Conservation (phyloP, 2,329 filamentous ascomycete species). For the Scortechinia acanthostroma region DNA sequence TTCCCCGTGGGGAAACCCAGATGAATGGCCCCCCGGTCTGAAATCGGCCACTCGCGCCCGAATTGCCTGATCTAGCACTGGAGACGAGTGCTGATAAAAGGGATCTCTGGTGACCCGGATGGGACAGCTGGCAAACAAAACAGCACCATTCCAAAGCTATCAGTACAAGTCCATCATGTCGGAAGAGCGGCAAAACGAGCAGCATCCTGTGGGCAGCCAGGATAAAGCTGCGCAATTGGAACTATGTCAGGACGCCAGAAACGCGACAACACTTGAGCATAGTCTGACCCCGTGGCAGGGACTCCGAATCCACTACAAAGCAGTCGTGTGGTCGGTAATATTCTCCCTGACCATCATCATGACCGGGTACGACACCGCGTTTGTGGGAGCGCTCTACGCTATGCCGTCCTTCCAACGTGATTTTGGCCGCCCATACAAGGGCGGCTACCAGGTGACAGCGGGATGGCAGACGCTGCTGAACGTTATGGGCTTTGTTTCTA, state of each 20-base stretch:
- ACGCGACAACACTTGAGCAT: slow-evolving; percentile 25
- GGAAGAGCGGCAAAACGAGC: too few relatives aligned
- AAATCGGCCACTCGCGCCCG: too few relatives aligned
- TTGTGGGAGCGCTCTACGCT: slow-evolving; percentile 35
- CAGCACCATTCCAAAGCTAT: too few relatives aligned
- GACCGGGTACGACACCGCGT: slow-evolving; percentile 39
- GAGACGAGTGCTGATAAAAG: too few relatives aligned
- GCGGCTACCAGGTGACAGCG: slow-evolving; percentile 35
- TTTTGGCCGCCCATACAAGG: slow-evolving; percentile 27
- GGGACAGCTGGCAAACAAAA: too few relatives aligned
- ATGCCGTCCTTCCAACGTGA: slow-evolving; percentile 27
- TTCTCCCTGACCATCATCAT: slow-evolving; percentile 38
- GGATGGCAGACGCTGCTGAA: slow-evolving; percentile 42
- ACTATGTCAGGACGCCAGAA: slow-evolving; percentile 23
- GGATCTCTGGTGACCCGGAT: too few relatives aligned
- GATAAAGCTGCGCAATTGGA: too few relatives aligned
- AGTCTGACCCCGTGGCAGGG: slow-evolving; percentile 21
- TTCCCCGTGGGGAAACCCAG: too few relatives aligned
- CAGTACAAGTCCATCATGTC: too few relatives aligned
- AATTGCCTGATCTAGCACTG: too few relatives aligned
- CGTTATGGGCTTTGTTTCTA: slow-evolving; percentile 19
- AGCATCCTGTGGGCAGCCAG: too few relatives aligned
- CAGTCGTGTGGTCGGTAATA: slow-evolving; percentile 29
- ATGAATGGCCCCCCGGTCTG: too few relatives aligned
- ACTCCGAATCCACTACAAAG: slow-evolving; percentile 28